These are phyloP conservation scores for Diplosphaera chodatii DNA, from an alignment of 139 green algal species.

Conservation along the genomic window DNA sequence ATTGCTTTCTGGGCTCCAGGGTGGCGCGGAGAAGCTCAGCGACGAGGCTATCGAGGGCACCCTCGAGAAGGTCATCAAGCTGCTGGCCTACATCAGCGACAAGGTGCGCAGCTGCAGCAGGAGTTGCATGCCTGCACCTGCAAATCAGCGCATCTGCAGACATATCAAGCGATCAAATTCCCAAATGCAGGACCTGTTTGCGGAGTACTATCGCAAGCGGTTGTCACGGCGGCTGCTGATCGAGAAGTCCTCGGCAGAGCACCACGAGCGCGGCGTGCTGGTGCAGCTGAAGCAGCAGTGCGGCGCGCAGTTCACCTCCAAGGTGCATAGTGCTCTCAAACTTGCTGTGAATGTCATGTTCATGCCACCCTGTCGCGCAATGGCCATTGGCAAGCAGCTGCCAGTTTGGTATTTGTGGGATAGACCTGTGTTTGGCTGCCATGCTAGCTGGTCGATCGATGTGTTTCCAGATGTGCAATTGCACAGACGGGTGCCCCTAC, in stretches of 20 bases:
- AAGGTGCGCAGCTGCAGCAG: too few species aligned
- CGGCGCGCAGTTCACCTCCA: conserved; percentile 90
- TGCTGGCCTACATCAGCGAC: conserved; percentile 96
- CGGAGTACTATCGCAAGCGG: conserved; percentile 97
- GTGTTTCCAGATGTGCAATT: too few species aligned
- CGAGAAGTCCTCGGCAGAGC: conserved; percentile 80
- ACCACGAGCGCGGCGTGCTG: conserved; percentile 93
- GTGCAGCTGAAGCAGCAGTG: conserved; percentile 98
- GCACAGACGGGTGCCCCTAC: too few species aligned
- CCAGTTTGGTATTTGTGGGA: too few species aligned
- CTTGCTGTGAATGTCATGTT: too few species aligned
- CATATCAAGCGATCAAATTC: conserved; percentile 19
- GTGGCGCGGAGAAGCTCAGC: conserved; percentile 83
- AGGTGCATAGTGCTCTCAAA: conserved; percentile 35
- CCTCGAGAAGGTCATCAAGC: conserved; percentile 95
- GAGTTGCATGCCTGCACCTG: conserved; percentile 43
- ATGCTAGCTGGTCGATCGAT: too few species aligned
- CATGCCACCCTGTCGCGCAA: too few species aligned
- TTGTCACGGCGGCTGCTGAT: conserved; percentile 76
- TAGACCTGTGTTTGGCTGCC: too few species aligned
- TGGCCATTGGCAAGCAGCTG: too few species aligned
- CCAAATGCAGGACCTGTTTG: conserved; percentile 69
- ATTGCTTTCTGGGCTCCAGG: conserved; percentile 38
- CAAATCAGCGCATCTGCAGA: not conserved
- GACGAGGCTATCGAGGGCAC: conserved; percentile 92